Evolutionary conservation across 257 asterid genomes (phyloP).

Genomic region (Thymus quinquecostatus): DNA sequence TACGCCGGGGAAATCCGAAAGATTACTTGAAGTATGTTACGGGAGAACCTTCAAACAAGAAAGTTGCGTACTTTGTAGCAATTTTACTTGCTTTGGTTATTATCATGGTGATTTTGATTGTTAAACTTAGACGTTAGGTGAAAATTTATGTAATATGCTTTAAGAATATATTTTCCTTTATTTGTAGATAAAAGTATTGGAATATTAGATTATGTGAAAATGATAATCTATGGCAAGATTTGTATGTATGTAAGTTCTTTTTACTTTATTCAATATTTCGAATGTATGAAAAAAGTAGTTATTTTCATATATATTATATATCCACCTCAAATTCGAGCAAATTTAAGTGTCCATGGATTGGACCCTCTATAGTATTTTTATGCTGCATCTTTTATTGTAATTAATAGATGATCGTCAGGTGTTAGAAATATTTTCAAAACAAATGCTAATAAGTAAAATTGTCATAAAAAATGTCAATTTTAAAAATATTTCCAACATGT

Average conservation of each 20-base stretch:
- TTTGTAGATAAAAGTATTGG: neutral
- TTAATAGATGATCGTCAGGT: too few relatives aligned
- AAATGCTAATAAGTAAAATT: too few relatives aligned
- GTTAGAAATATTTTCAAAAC: too few relatives aligned
- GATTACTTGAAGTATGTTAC: conserved; percentile 25
- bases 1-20: neutral
- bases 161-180: neutral
- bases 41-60: neutral
- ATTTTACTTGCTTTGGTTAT: neutral
- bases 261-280: neutral
- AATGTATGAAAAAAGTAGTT: neutral
- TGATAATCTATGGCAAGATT: too few relatives aligned
- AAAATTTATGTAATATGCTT: neutral
- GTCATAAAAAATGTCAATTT: too few relatives aligned
- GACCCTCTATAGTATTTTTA: too few relatives aligned
- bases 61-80: neutral
- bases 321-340: too few relatives aligned
- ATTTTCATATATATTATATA: too few relatives aligned
- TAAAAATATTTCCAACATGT: too few relatives aligned
- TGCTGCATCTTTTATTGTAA: too few relatives aligned
- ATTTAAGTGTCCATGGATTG: too few relatives aligned
- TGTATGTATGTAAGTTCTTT: neutral
- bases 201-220: neutral
- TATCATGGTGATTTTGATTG: conserved; percentile 3
- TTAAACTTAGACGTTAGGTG: conserved; percentile 15